Percentiles rank a stretch among this genome's conserved stretches.
phyloP scores from a whole-genome alignment of 1,139 yeast species.

The Kodamaea fungicola region DNA sequence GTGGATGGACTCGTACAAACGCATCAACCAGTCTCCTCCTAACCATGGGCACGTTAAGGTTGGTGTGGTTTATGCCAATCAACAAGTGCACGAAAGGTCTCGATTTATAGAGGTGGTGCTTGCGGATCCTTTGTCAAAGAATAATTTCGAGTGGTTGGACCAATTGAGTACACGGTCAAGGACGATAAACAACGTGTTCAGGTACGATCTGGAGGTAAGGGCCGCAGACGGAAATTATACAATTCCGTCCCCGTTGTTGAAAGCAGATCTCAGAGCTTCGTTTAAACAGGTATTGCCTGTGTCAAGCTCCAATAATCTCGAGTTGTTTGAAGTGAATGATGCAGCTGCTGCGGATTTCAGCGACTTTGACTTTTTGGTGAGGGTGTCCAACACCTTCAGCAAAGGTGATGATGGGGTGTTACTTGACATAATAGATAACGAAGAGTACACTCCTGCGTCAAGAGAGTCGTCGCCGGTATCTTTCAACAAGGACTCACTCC shows the following conservation, averaged over 20 bases:
- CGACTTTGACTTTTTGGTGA: slow-evolving; percentile 28
- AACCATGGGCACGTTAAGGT: slow-evolving; percentile 18
- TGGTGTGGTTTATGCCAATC: slow-evolving; percentile 29
- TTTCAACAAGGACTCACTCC: slow-evolving; percentile 9
- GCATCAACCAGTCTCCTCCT: slow-evolving; percentile 7
- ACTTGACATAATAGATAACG: slow-evolving; percentile 38
- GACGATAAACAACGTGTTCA: slow-evolving; percentile 17
- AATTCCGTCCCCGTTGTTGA: slow-evolving; percentile 37
- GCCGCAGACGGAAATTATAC: slow-evolving; percentile 6
- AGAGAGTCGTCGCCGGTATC: slow-evolving; percentile 30
- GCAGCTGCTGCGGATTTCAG: slow-evolving; percentile 2
- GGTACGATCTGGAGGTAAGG: slow-evolving; percentile 10
- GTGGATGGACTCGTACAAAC: slow-evolving; percentile 15
- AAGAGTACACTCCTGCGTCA: slow-evolving; percentile 36
- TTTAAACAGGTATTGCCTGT: slow-evolving; percentile 13
- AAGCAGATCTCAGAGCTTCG: slow-evolving; percentile 24
- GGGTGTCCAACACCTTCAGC: slow-evolving; percentile 26
- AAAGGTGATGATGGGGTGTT: slow-evolving; percentile 21
- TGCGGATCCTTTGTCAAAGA: slow-evolving; percentile 42
- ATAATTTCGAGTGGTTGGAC: slow-evolving; percentile 31
- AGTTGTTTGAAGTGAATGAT: slow-evolving; percentile 29
- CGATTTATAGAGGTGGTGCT: slow-evolving; percentile 33
- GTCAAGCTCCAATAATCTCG: slow-evolving; percentile 18
- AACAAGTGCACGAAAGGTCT: slow-evolving; percentile 17
- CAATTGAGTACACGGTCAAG: slow-evolving; percentile 21